Percentiles rank a stretch among this genome's conserved stretches.
Conservation (phyloP, 2,329 filamentous ascomycete genomes). For the Pestalotiopsis sp. region DNA sequence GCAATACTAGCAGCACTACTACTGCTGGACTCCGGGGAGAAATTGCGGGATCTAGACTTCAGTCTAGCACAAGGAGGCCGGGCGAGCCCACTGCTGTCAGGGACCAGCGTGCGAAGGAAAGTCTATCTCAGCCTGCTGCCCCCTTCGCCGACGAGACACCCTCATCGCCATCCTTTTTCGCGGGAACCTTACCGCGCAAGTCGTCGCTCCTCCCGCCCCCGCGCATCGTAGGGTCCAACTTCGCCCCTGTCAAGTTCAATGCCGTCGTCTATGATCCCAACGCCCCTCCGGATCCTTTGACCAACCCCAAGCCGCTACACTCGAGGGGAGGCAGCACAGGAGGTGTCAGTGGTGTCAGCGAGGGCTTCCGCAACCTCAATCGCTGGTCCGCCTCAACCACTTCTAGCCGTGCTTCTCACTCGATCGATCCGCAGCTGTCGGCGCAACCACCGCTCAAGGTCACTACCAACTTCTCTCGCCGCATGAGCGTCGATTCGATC, state of each 20-base stretch:
- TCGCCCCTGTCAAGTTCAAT: slow-evolving; percentile 17
- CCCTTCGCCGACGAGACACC: slow-evolving; percentile 19
- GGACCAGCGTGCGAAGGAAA: slow-evolving; percentile 8
- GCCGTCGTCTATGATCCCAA: slow-evolving; percentile 11
- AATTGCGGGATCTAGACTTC: slow-evolving; percentile 10
- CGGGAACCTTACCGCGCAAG: slow-evolving; percentile 21
- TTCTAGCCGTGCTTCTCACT: slow-evolving; percentile 47
- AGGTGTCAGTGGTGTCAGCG: slow-evolving; percentile 40
- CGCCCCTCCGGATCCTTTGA: slow-evolving; percentile 22
- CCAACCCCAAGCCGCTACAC: slow-evolving; percentile 18
- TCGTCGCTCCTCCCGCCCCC: slow-evolving; percentile 28
- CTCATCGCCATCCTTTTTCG: slow-evolving; percentile 17
- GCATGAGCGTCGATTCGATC: slow-evolving; percentile 47
- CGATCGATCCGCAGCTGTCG: slow-evolving; percentile 20
- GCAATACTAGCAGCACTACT: not conserved
- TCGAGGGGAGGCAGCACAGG: slow-evolving; percentile 29
- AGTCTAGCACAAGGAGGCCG: slow-evolving; percentile 7
- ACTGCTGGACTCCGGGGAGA: slow-evolving; percentile 4
- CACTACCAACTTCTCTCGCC: slow-evolving; percentile 39
- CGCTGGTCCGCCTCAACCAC: slow-evolving; percentile 56
- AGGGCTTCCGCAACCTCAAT: slow-evolving; percentile 51
- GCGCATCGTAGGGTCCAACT: slow-evolving; percentile 17
- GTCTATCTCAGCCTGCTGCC: slow-evolving; percentile 5
- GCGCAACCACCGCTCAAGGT: slow-evolving; percentile 30
- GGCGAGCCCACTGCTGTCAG: not conserved